Conservation (phyloP, 2,329 filamentous ascomycete species). For the Aspergillus sp. region DNA sequence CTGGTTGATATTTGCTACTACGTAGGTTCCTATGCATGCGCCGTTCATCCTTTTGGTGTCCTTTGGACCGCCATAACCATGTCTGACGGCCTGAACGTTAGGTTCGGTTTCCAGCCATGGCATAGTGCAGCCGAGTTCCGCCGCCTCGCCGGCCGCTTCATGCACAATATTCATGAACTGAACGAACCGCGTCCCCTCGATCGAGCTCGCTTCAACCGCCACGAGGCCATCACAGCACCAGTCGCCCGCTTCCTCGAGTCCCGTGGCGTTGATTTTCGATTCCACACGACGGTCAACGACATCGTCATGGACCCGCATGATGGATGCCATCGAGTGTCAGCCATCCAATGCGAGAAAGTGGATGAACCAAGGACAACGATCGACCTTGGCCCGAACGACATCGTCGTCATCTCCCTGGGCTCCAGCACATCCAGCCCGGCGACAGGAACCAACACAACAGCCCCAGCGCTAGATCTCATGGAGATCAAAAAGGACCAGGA, state of each 20-base stretch:
- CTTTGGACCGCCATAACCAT: neutral
- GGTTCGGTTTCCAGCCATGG: constrained; percentile 21
- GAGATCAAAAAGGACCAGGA: constrained; percentile 23
- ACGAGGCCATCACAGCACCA: constrained; percentile 19
- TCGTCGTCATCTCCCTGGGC: constrained; percentile 35
- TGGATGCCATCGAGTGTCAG: constrained; percentile 15
- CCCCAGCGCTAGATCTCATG: constrained; percentile 18
- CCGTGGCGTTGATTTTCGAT: constrained; percentile 20
- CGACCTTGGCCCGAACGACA: constrained; percentile 22
- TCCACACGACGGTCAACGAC: constrained; percentile 18
- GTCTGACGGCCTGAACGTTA: constrained; percentile 1
- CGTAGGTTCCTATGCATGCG: constrained; percentile 4
- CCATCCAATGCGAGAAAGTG: constrained; percentile 13
- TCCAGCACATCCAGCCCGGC: constrained; percentile 32
- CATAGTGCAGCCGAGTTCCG: constrained; percentile 24
- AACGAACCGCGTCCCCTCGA: constrained; percentile 13
- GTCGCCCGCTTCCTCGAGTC: constrained; percentile 16
- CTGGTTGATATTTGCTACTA: constrained; percentile 19
- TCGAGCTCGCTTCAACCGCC: constrained; percentile 15
- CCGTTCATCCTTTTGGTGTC: neutral
- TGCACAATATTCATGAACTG: constrained; percentile 14
- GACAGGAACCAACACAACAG: constrained; percentile 25
- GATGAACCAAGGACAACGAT: constrained; percentile 14
- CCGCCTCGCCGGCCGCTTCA: constrained; percentile 15
- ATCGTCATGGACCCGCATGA: constrained; percentile 12